Evolutionary conservation across 495 filamentous ascomycete species (phyloP), one percentile per base, ranked within the genome.

Genomic region (Penicillium simplicissimum): DNA sequence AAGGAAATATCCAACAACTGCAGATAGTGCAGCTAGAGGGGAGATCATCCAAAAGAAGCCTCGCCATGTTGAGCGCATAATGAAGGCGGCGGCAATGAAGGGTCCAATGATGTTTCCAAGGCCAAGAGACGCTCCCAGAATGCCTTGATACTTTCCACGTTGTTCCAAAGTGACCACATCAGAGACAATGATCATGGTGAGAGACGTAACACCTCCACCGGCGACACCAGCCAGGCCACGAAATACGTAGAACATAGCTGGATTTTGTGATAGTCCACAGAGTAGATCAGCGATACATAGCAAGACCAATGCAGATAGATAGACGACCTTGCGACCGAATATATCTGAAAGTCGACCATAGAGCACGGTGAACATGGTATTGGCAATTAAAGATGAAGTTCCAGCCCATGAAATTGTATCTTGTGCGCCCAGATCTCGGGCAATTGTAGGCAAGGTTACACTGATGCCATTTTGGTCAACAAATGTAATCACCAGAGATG

Each of bases 351-450:
- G 64, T 25, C 85, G 77, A 17, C 84, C 83, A 51, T 85, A 87
- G 0, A 85, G 74, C n/a, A 85, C 82, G 14, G 84, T 84, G 55
- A 89, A 90, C 56, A 87, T 85, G 11, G 87, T 89, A 67, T 89
- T 90, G 3, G 87, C 87, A 55, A 93, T 87, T 19, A 92, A 74
- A 25, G 88, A 88, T 4, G 88, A 89, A 0, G 88, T 92, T n/a
- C 88, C 90, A 6, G 89, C 84, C 90, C 89, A 93, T 0, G 84
- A 89, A 23, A 91, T 87, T 15, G 85, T 87, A 36, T 84, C 75
- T 37, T 76, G 64, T 0, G 81, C 84, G 55, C 83, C 61, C 1
- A 90, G 74, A 48, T 88, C 85, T 53, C 71, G 73, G 38, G 83
- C 82, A 62, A 90, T 85, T 11, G 82, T 83, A 1, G 86, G 87